Base-by-base conservation (phyloP, 805 yeast genomes). In the Ogataea siamensis region DNA sequence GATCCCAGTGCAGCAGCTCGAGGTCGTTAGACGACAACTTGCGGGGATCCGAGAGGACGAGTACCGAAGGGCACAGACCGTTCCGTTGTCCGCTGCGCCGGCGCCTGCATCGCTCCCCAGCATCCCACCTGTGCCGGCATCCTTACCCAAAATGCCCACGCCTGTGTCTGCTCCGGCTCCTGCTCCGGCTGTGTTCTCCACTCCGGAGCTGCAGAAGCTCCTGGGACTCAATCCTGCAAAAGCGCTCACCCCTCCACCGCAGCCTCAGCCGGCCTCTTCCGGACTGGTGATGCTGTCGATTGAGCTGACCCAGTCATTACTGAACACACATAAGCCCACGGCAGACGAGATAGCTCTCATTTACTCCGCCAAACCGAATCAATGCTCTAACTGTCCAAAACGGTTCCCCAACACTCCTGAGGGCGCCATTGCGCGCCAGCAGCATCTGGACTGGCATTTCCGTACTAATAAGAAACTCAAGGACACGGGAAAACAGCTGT, bases 371-470 rank as follows among this genome's bases (percentile, higher is more conserved):
- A 76, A 81, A 51, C 78, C 93, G 3, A 75, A 83, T 45, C 91
- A 87, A 60, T 93, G 99, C 66, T 76, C 85, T 11, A 79, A 81
- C 13, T 93, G 99, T 65, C 94, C 97, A 16, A 86, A 86, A 58
- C 66, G 99, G 46, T 93, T 87, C 57, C 70, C 76, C 3, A 73
- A 74, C 37, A 75, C 80, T 23, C 65, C 62, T 2, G 74, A 70
- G 32, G 94, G 87, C 11, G 64, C 62, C 25, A 61, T 62, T 5
- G 62, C 64, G 32, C 74, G 74, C 42, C 75, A 80, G 35, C 70
- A 76, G 12, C 99, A 93, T 62, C 66, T 87, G 48, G 99, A 91
- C 61, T 91, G 97, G 97, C 98, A 91, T 67, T 88, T 87, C 67
- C 75, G 98, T 51, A 83, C 87, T 29, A 91, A 87, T 60, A 87